phyloP scores from a whole-genome alignment of 2,329 filamentous ascomycete genomes.

The Leptodontidium sp. region DNA sequence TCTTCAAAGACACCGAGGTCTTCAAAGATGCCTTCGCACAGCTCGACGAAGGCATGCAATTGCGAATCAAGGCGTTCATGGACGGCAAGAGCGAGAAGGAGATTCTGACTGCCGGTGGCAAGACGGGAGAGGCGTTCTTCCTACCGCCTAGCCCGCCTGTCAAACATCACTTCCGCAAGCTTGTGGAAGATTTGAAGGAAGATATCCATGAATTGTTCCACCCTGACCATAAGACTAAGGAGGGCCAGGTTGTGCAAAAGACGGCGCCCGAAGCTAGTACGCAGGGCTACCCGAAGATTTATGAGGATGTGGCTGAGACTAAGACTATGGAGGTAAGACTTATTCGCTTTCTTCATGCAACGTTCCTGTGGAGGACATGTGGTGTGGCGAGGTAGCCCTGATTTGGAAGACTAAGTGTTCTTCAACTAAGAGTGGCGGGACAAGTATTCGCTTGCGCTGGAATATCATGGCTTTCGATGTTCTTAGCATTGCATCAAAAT shows the following conservation, averaged over 20 bases:
- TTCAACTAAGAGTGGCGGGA: not conserved
- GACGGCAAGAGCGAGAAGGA: conserved; percentile 40
- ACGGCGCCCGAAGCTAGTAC: not conserved
- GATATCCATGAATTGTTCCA: conserved; percentile 24
- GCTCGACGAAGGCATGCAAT: conserved; percentile 43
- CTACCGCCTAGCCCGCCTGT: conserved; percentile 46
- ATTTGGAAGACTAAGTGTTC: not conserved
- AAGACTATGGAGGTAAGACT: conserved; percentile 48
- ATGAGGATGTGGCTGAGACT: conserved; percentile 45
- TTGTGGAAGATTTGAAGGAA: conserved; percentile 31
- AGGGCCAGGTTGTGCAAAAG: conserved; percentile 7
- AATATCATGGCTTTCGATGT: not conserved
- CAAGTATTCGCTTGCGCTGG: not conserved
- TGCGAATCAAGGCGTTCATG: conserved; percentile 46
- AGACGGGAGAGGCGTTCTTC: conserved; percentile 37
- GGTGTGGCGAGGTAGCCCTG: not conserved
- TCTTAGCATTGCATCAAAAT: not conserved
- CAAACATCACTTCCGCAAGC: conserved; percentile 47
- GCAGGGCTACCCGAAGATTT: conserved; percentile 40
- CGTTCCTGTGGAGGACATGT: not conserved
- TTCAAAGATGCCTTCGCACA: conserved; percentile 44
- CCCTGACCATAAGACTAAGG: conserved; percentile 18
- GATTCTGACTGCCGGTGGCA: conserved; percentile 36
- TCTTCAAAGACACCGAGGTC: conserved; percentile 44
- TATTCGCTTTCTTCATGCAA: not conserved